Conservation (phyloP, 805 yeast genomes). For the Metschnikowia henanensis region DNA sequence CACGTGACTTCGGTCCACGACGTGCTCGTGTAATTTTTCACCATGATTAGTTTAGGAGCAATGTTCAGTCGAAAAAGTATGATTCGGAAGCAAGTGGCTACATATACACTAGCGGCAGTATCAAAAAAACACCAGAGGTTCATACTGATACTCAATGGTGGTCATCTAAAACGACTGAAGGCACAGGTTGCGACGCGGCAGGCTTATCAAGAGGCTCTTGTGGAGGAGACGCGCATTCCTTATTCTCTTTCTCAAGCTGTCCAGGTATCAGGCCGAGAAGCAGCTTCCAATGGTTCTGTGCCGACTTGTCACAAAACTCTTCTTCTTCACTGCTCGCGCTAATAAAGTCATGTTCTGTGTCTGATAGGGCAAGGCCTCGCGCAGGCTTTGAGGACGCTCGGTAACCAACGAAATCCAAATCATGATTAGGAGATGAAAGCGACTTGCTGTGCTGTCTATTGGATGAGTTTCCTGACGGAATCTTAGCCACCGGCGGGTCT, state of each 20-base stretch:
- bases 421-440: constrained; percentile 28
- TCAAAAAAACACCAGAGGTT: too few relatives aligned
- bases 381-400: constrained; percentile 19
- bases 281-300: constrained; percentile 2
- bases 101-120: too few relatives aligned
- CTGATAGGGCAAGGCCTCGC: constrained; percentile 15
- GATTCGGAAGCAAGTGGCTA: too few relatives aligned
- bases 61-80: too few relatives aligned
- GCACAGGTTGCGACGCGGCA: constrained; percentile 7
- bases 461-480: constrained; percentile 4
- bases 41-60: too few relatives aligned
- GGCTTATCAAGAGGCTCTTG: neutral
- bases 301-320: constrained; percentile 1
- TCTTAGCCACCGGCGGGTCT: constrained; percentile 1
- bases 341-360: constrained; percentile 17
- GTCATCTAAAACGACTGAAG: constrained; percentile 9
- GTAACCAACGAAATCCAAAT: constrained; percentile 40
- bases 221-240: neutral
- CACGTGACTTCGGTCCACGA: neutral
- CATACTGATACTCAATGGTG: too few relatives aligned
- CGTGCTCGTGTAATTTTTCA: too few relatives aligned
- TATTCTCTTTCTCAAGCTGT: neutral
- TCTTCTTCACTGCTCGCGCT: constrained; percentile 21
- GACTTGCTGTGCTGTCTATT: constrained; percentile 37
- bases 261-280: neutral